These are phyloP conservation scores for Dothidotthia symphoricarpi DNA, from an alignment of 2,329 filamentous ascomycete species.

Conservation along the genomic window DNA sequence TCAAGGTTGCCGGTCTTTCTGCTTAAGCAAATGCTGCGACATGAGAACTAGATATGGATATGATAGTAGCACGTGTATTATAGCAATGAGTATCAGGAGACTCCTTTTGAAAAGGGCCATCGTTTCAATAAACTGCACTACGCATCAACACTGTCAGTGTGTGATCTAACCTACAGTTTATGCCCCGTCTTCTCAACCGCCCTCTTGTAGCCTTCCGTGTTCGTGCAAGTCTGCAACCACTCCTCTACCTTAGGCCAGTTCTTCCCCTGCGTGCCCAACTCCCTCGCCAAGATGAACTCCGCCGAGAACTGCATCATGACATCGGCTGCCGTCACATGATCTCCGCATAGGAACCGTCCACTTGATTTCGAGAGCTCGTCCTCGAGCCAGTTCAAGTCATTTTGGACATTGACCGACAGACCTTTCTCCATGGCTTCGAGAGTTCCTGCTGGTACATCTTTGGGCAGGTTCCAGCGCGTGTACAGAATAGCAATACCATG, in stretches of 20 bases:
- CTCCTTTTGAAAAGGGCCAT: too few relatives aligned
- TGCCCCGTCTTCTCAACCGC: slow-evolving; percentile 45
- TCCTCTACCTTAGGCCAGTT: slow-evolving; percentile 24
- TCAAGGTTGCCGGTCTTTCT: slow-evolving; percentile 25
- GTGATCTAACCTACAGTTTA: slow-evolving; percentile 4
- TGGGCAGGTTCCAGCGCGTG: slow-evolving; percentile 45
- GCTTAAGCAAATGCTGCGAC: background rate
- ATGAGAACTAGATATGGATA: background rate
- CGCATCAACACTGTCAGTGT: background rate
- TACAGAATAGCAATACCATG: slow-evolving; percentile 49
- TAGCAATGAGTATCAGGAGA: too few relatives aligned
- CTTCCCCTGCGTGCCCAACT: slow-evolving; percentile 40
- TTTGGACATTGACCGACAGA: slow-evolving; percentile 45
- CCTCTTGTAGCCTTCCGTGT: slow-evolving; percentile 36
- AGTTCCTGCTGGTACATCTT: slow-evolving; percentile 26
- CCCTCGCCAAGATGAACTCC: slow-evolving; percentile 42
- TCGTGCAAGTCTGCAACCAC: slow-evolving; percentile 43
- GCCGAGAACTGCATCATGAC: slow-evolving; percentile 48
- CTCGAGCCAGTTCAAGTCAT: slow-evolving; percentile 49
- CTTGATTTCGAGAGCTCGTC: slow-evolving; percentile 41
- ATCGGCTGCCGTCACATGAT: slow-evolving; percentile 46
- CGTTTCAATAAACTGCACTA: too few relatives aligned
- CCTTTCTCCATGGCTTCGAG: slow-evolving; percentile 40
- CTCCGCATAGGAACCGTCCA: slow-evolving; percentile 45
- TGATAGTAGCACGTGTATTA: too few relatives aligned